These are phyloP conservation scores for Ascodesmis nigricans DNA, from an alignment of 495 filamentous ascomycete genomes.

Conservation along the genomic window DNA sequence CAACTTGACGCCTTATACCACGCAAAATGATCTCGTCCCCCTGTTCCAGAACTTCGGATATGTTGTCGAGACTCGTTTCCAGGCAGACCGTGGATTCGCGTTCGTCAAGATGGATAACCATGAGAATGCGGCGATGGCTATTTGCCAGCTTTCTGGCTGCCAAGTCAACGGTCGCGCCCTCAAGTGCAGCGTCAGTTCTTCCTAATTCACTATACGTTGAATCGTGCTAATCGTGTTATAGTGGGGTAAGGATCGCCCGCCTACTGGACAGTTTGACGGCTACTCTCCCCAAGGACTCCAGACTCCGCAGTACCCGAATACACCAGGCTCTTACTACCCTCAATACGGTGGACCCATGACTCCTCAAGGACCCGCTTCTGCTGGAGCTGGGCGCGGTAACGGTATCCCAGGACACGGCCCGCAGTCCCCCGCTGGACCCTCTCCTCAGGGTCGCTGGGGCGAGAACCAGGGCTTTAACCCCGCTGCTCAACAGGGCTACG, in stretches of 20 bases:
- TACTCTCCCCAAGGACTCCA: constrained; percentile 59
- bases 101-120: constrained; percentile 99
- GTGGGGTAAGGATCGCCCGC: constrained; percentile 98
- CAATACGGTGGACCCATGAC: constrained; percentile 74
- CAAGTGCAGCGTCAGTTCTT: constrained; percentile 80
- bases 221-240: constrained; percentile 26
- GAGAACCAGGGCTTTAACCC: constrained; percentile 32
- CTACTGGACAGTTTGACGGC: constrained; percentile 59
- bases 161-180: constrained; percentile 92
- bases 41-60: constrained; percentile 97
- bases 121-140: constrained; percentile 95
- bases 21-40: constrained; percentile 82
- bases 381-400: constrained; percentile 18
- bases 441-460: constrained; percentile 33
- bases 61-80: constrained; percentile 90
- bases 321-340: constrained; percentile 71
- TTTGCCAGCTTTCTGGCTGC: constrained; percentile 90
- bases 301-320: constrained; percentile 44
- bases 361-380: constrained; percentile 36
- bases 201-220: constrained; percentile 2
- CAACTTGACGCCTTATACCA: constrained; percentile 93
- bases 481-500: constrained; percentile 36
- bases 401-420: constrained; percentile 17
- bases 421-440: constrained; percentile 29
- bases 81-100: constrained; percentile 91